phyloP scores from a whole-genome alignment of 2,329 filamentous ascomycete genomes.

The Pseudogymnoascus destructans region DNA sequence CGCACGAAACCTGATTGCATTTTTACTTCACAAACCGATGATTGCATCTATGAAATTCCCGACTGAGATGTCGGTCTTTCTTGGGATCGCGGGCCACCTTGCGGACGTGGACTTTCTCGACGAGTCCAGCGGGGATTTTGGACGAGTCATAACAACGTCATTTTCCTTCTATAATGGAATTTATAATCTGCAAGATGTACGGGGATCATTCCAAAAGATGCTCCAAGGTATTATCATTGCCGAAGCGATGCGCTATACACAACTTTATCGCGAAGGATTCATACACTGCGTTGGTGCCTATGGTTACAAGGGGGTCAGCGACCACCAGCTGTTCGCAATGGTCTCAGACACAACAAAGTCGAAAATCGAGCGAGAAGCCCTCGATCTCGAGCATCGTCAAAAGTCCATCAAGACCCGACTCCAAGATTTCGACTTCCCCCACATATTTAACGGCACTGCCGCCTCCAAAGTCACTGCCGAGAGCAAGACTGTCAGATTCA shows the following conservation, averaged over 20 bases:
- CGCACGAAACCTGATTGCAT: slow-evolving; percentile 52
- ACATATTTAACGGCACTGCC: slow-evolving; percentile 76
- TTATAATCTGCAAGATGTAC: slow-evolving; percentile 63
- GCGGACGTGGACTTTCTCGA: slow-evolving; percentile 45
- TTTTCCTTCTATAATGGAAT: slow-evolving; percentile 69
- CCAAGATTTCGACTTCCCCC: slow-evolving; percentile 84
- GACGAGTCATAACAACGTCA: slow-evolving; percentile 46
- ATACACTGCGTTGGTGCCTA: slow-evolving; percentile 84
- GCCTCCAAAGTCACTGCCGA: slow-evolving; percentile 68
- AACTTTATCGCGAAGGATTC: slow-evolving; percentile 83
- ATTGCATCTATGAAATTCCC: slow-evolving; percentile 43
- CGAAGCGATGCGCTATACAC: slow-evolving; percentile 69
- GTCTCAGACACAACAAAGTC: slow-evolving; percentile 61
- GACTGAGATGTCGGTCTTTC: slow-evolving; percentile 40
- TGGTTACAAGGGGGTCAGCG: slow-evolving; percentile 30
- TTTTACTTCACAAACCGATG: slow-evolving; percentile 49
- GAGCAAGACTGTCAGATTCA: slow-evolving; percentile 68
- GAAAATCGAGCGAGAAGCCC: slow-evolving; percentile 66
- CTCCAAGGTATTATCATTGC: slow-evolving; percentile 81
- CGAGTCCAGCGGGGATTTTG: slow-evolving; percentile 44
- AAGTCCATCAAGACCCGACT: slow-evolving; percentile 58
- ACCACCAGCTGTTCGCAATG: slow-evolving; percentile 57
- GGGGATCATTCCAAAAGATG: slow-evolving; percentile 73
- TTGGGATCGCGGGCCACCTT: slow-evolving; percentile 40
- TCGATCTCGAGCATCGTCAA: slow-evolving; percentile 65